Conservation (phyloP, 2,329 filamentous ascomycete species). For the Phialophora tarda region DNA sequence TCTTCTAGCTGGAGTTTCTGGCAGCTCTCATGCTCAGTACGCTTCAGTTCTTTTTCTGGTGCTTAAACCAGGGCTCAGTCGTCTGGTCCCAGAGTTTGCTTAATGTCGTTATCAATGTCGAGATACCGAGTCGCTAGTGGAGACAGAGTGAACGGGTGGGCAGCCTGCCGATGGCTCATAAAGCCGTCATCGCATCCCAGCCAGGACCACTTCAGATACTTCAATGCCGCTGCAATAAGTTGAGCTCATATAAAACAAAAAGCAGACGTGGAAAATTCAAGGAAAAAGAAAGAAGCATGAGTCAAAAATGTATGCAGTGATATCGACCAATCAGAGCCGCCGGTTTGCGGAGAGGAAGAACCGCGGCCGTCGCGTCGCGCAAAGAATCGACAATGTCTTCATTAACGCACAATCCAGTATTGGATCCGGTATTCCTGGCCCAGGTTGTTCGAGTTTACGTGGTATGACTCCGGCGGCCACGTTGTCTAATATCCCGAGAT, state of each 20-base stretch:
- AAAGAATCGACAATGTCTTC: not conserved
- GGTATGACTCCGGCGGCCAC: not conserved
- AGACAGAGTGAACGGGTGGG: not conserved
- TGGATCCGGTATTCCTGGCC: not conserved
- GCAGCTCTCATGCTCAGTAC: not conserved
- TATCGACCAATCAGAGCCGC: constrained; percentile 28
- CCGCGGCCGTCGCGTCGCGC: constrained; percentile 18
- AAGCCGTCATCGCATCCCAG: not conserved
- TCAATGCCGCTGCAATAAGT: not conserved
- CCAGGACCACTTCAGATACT: not conserved
- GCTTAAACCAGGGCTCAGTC: not conserved
- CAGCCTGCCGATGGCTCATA: not conserved
- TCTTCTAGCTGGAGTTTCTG: not conserved
- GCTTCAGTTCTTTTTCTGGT: not conserved
- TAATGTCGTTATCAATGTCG: not conserved
- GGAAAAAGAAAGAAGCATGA: not conserved
- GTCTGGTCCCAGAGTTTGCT: not conserved
- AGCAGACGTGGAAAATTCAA: not conserved
- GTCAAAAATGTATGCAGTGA: not conserved
- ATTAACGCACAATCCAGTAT: not conserved
- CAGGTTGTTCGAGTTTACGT: not conserved
- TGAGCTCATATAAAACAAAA: not conserved
- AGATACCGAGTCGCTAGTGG: not conserved
- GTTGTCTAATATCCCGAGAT: not conserved
- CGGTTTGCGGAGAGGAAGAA: constrained; percentile 29